A percentile compares a stretch with the other conserved stretches of the same genome.
phyloP scores from a whole-genome alignment of 73 alveolate species.

The Durusdinium trenchii region DNA sequence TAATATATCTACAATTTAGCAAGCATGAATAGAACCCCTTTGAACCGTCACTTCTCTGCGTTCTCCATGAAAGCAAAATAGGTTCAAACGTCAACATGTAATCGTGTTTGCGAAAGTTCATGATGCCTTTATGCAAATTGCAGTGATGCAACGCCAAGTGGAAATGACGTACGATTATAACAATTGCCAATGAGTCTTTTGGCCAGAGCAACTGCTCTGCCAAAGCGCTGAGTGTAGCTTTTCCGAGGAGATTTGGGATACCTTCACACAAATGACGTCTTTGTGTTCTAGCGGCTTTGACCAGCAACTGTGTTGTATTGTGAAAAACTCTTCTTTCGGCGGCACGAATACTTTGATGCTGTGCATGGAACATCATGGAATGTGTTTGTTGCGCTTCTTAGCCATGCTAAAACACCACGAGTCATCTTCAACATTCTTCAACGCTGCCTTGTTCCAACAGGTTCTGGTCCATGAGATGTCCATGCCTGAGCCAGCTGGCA shows the following conservation, averaged over 20 bases:
- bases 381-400: too few relatives aligned
- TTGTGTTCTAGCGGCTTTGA: not conserved
- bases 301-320: not conserved
- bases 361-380: too few relatives aligned
- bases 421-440: too few relatives aligned
- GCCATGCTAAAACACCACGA: not conserved
- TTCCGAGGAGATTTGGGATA: conserved; percentile 48
- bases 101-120: not conserved
- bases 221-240: conserved; percentile 52
- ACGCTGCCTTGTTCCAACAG: not conserved
- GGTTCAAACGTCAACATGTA: not conserved
- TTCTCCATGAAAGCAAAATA: not conserved
- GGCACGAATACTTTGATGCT: not conserved
- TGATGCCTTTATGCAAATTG: too few relatives aligned
- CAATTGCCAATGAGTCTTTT: not conserved
- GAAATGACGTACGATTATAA: too few relatives aligned
- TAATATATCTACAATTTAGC: too few relatives aligned
- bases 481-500: conserved; percentile 29
- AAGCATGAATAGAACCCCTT: not conserved
- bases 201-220: not conserved
- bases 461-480: conserved; percentile 71
- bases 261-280: not conserved
- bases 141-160: not conserved
- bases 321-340: not conserved
- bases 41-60: not conserved